Evolutionary conservation across 768 basidiomycete species (phyloP).

Genomic region (Tricholoma terreum): DNA sequence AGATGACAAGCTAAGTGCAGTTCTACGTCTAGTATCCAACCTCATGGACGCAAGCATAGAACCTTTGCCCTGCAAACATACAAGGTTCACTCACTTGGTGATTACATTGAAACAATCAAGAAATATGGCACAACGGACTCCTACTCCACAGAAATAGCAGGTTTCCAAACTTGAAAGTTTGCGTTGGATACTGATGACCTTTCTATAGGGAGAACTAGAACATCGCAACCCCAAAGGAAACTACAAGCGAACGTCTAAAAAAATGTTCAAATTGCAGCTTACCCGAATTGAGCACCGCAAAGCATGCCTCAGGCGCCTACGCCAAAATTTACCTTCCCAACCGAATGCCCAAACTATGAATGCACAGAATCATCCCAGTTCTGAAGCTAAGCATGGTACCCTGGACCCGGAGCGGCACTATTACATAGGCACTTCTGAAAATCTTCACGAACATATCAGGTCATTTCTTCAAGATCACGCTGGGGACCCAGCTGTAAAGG

Average conservation of each 20-base stretch:
- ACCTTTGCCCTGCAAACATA: not conserved
- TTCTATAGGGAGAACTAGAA: slow-evolving; percentile 14
- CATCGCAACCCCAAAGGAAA: slow-evolving; percentile 10
- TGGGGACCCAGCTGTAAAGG: no score
- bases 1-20: not conserved
- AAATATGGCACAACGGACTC: slow-evolving; percentile 1
- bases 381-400: not conserved
- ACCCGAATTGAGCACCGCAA: slow-evolving; percentile 12
- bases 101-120: not conserved
- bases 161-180: not conserved
- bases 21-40: not conserved
- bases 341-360: no score
- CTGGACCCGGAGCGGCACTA: no score
- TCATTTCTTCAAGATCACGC: no score
- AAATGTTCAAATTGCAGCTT: slow-evolving; percentile 6
- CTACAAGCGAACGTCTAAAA: slow-evolving; percentile 10
- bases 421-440: no score
- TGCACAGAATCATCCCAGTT: not conserved
- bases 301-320: not conserved
- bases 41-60: not conserved
- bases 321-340: not conserved
- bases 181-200: not conserved
- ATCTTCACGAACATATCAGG: no score
- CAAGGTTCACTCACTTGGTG: not conserved
- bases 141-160: not conserved